Evolutionary conservation across 2,329 filamentous ascomycete genomes (phyloP), one percentile per base, ranked within the genome.

Genomic region (Lithohypha guttulata): DNA sequence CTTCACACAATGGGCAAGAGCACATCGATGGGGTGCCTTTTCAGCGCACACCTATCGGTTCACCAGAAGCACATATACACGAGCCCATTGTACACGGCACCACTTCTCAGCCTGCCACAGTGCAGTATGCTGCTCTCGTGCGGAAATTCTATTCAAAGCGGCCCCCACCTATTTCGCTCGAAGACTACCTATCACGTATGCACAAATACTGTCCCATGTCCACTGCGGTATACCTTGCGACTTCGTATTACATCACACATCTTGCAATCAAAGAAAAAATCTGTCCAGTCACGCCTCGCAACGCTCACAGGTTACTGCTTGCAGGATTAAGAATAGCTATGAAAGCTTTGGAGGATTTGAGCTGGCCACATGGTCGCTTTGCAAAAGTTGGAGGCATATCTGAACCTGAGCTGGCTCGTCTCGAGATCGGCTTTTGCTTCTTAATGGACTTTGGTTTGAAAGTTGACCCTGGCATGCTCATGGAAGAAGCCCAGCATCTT

Each of bases 121-220:
- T 84, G 22, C 87, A 95, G 57, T 82, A 91, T 55, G 79, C 78
- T 46, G 81, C 85, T 48, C 84, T 96, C 48, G 85, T 84, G 13
- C 78, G 86, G 50, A 91, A 91, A 54, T 98, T 98, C 62, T 93
- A 91, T 65, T 89, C 82, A 48, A 94, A 91, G 58, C 75, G 78
- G 35, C 77, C 85, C 11, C 89, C 91, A 14, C 79, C 82, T 8
- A 89, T 96, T 49, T 72, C 77, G 23, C 71, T 95, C 32, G 75
- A 81, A 54, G 81, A 91, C 47, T 98, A 96, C 56, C 73, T 96
- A 17, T 69, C 79, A 53, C 82, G 89, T 11, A 75, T 96, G 42
- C 87, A 96, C 62, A 77, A 77, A 42, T 95, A 82, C 64, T 96
- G 89, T 55, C 87, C 91, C 3, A 86, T 94, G 75, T 93, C 84